A percentile compares a stretch with the other conserved stretches of the same genome.
Conservation (phyloP, 2,329 filamentous ascomycete genomes). For the Colletotrichum trifolii region DNA sequence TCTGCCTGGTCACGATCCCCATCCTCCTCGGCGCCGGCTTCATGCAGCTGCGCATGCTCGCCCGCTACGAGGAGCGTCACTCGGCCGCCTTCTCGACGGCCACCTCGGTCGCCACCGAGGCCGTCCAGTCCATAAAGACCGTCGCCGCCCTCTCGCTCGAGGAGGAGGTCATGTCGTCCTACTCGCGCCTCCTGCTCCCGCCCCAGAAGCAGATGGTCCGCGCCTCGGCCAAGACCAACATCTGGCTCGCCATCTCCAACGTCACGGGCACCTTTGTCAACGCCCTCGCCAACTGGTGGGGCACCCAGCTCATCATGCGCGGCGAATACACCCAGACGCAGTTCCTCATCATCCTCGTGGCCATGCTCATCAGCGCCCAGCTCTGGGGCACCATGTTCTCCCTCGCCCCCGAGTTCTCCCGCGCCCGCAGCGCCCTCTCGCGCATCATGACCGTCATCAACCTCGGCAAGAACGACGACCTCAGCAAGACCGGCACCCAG, state of each 20-base stretch:
- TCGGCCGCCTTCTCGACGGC: conserved; percentile 60
- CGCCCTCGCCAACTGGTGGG: conserved; percentile 76
- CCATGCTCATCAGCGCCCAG: conserved; percentile 71
- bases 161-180: conserved; percentile 47
- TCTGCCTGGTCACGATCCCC: conserved; percentile 64
- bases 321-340: conserved; percentile 66
- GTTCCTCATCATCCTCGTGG: conserved; percentile 72
- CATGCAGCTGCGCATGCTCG: conserved; percentile 63
- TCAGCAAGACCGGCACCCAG: conserved; percentile 40
- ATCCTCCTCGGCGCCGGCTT: conserved; percentile 64
- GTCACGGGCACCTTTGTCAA: conserved; percentile 67
- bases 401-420: conserved; percentile 71
- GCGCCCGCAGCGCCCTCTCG: conserved; percentile 63
- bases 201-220: conserved; percentile 39
- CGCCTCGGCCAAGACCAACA: conserved; percentile 48
- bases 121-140: conserved; percentile 61
- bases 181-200: conserved; percentile 42
- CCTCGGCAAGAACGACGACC: conserved; percentile 40
- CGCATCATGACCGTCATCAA: conserved; percentile 54
- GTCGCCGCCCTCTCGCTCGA: conserved; percentile 45
- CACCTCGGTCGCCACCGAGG: conserved; percentile 60
- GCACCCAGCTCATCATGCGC: conserved; percentile 67
- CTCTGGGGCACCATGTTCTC: conserved; percentile 73
- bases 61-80: conserved; percentile 57
- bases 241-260: conserved; percentile 61